These are phyloP conservation scores for Alternaria dauci DNA, from an alignment of 2,329 filamentous ascomycete species.

Conservation along the genomic window DNA sequence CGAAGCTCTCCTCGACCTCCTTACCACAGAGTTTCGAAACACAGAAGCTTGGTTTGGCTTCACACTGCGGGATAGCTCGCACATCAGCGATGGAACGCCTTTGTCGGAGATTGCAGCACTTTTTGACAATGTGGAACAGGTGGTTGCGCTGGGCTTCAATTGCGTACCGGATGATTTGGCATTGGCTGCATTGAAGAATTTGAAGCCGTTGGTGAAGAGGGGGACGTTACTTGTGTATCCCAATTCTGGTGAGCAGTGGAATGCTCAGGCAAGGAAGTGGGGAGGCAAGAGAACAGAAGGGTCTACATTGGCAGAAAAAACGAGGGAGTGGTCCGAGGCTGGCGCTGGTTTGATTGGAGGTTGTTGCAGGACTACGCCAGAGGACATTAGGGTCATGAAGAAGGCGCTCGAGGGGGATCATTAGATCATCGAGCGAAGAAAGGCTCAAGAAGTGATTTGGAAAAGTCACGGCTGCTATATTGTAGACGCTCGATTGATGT, in stretches of 20 bases:
- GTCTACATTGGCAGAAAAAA: slow-evolving; percentile 35
- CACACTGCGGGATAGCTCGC: slow-evolving; percentile 48
- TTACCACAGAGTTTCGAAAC: slow-evolving; percentile 49
- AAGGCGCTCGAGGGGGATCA: slow-evolving; percentile 23
- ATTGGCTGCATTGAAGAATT: slow-evolving; percentile 42
- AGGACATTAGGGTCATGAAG: slow-evolving; percentile 50
- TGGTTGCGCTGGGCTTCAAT: slow-evolving; percentile 58
- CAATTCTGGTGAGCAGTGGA: slow-evolving; percentile 59
- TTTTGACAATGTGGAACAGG: slow-evolving; percentile 39
- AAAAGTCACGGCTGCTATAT: neutral
- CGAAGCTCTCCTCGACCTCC: slow-evolving; percentile 50
- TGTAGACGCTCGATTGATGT: neutral
- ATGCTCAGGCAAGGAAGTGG: slow-evolving; percentile 53
- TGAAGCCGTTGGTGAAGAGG: slow-evolving; percentile 43
- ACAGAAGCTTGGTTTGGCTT: slow-evolving; percentile 54
- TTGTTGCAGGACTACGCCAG: slow-evolving; percentile 57
- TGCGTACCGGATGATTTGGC: slow-evolving; percentile 52
- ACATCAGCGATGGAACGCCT: slow-evolving; percentile 55
- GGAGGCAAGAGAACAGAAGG: slow-evolving; percentile 38
- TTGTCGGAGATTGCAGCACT: slow-evolving; percentile 43
- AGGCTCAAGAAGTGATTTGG: neutral
- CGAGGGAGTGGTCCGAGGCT: slow-evolving; percentile 44
- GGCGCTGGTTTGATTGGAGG: slow-evolving; percentile 57
- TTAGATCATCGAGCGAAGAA: neutral
- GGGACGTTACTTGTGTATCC: slow-evolving; percentile 53